Percentiles rank a stretch among this genome's conserved stretches.
Conservation (phyloP, 176 grass and related monocot species). For the Thinopyrum elongatum region DNA sequence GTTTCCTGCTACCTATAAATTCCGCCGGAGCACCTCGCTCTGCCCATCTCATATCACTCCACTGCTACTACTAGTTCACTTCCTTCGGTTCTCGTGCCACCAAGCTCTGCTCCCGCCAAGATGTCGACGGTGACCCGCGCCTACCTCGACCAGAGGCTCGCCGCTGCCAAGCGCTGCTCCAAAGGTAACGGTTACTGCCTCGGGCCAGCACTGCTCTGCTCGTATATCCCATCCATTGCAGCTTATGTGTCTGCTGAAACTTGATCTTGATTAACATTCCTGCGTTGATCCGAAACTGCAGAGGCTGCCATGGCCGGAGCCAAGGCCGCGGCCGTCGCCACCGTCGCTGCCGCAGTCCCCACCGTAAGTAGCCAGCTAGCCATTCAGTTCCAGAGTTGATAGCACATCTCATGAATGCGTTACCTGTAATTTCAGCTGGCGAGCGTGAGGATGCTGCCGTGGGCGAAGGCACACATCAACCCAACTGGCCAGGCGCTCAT, state of each 20-base stretch:
- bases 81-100: no score
- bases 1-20: no score
- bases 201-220: no score
- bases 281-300: not conserved
- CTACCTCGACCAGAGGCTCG: slow-evolving; percentile 65
- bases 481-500: slow-evolving; percentile 70
- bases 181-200: slow-evolving; percentile 22
- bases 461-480: slow-evolving; percentile 68
- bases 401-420: no score
- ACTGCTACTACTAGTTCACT: no score
- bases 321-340: slow-evolving; percentile 61
- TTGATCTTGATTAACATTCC: no score
- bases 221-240: no score
- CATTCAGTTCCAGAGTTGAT: no score
- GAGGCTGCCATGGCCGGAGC: slow-evolving; percentile 62
- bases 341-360: slow-evolving; percentile 57
- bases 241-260: no score
- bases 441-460: slow-evolving; percentile 81
- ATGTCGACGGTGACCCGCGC: slow-evolving; percentile 48
- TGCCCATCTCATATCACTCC: no score
- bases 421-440: slow-evolving; percentile 37
- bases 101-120: no score
- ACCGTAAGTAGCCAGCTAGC: slow-evolving; percentile 26
- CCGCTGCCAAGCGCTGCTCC: slow-evolving; percentile 71
- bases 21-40: no score